phyloP scores from a whole-genome alignment of 345 rosid species.

The Tarenaya hassleriana region DNA sequence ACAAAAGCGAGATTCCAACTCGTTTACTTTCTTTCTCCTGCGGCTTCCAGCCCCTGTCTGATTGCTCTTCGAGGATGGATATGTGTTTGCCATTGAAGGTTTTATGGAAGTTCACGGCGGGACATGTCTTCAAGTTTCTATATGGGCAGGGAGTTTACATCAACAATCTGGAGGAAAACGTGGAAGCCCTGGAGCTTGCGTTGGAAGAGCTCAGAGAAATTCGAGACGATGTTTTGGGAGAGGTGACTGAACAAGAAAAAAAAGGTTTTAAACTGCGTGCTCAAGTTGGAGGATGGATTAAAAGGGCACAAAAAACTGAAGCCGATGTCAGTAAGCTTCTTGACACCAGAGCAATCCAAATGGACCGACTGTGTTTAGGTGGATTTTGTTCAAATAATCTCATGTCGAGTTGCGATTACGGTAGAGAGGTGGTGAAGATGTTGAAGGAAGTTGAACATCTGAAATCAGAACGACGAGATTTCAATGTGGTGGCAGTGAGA shows the following conservation, averaged over 20 bases:
- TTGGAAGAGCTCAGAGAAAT: slow-evolving; percentile 17
- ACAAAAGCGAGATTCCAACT: no score
- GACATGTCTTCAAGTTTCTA: slow-evolving; percentile 10
- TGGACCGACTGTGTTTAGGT: slow-evolving; percentile 6
- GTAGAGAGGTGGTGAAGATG: not conserved
- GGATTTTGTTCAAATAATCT: not conserved
- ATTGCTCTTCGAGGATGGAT: no score
- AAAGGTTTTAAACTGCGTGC: not conserved
- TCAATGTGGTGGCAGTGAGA: slow-evolving; percentile 9
- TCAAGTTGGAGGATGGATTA: slow-evolving; percentile 16
- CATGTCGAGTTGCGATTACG: not conserved
- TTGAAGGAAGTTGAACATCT: slow-evolving; percentile 5
- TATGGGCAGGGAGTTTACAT: slow-evolving; percentile 3
- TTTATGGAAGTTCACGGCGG: no score
- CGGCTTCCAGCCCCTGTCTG: slow-evolving; percentile 8
- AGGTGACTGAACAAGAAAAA: slow-evolving; percentile 16
- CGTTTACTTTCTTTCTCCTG: no score
- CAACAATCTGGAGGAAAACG: slow-evolving; percentile 7
- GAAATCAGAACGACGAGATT: not conserved
- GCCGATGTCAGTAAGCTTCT: not conserved
- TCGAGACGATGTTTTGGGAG: slow-evolving; percentile 11
- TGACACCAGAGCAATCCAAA: not conserved
- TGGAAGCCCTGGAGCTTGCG: slow-evolving; percentile 8
- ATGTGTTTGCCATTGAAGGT: no score
- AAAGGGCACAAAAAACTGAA: not conserved